phyloP scores from a whole-genome alignment of 805 yeast species.

The Saccharomycopsis javanensis region DNA sequence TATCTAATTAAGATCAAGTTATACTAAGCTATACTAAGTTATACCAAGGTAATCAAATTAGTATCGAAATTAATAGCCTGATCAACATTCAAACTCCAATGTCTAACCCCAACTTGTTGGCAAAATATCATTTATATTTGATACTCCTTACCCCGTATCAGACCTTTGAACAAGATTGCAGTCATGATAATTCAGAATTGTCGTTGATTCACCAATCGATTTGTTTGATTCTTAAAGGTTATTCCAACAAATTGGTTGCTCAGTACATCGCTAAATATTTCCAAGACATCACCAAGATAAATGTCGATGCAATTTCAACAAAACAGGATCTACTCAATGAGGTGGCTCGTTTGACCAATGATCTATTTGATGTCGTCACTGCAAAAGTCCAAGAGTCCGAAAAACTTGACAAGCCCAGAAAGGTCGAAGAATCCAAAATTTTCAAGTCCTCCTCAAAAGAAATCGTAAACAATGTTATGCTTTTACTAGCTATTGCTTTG shows the following conservation, averaged over 20 bases:
- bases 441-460: neutral
- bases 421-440: neutral
- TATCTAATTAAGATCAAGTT: too few species aligned
- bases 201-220: slow-evolving; percentile 5
- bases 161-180: slow-evolving; percentile 1
- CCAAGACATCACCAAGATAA: slow-evolving; percentile 12
- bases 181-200: slow-evolving; percentile 4
- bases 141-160: slow-evolving; percentile 9
- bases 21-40: too few species aligned
- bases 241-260: slow-evolving; percentile 18
- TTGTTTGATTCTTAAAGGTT: slow-evolving; percentile 20
- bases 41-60: too few species aligned
- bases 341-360: neutral
- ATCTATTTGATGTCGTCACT: neutral
- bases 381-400: neutral
- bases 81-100: too few species aligned
- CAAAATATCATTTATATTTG: slow-evolving; percentile 2
- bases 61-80: too few species aligned
- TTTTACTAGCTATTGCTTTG: slow-evolving; percentile 42
- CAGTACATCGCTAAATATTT: slow-evolving; percentile 1
- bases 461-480: slow-evolving; percentile 1
- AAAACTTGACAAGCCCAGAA: neutral
- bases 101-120: neutral
- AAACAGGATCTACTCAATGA: neutral
- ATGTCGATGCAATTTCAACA: neutral